These are phyloP conservation scores for Lichtheimia ramosa DNA, from an alignment of 371 early-diverging fungal genomes.

Conservation along the genomic window DNA sequence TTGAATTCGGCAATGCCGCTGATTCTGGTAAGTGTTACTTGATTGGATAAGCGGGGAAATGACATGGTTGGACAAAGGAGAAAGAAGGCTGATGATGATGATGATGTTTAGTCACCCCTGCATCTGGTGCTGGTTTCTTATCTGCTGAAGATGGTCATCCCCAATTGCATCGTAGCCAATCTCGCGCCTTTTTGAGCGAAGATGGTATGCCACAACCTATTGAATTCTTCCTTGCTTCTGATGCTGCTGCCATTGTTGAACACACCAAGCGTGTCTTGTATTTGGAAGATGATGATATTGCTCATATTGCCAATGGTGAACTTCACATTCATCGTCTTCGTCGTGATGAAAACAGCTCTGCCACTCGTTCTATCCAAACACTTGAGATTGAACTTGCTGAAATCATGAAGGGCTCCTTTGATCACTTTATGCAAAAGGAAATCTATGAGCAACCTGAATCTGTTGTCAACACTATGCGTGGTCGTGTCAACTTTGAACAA, in stretches of 20 bases:
- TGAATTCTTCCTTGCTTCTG: conserved; percentile 97
- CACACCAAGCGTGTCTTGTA: conserved; percentile 98
- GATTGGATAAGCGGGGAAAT: too few relatives aligned
- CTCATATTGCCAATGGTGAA: conserved; percentile 89
- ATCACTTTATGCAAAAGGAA: conserved; percentile 99
- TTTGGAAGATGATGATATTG: conserved; percentile 98
- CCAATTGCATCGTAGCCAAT: conserved; percentile 80
- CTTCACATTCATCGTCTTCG: conserved; percentile 95
- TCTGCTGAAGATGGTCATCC: conserved; percentile 45
- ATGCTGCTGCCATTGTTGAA: conserved; percentile 96
- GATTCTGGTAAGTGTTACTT: conserved; percentile 10
- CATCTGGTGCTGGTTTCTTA: conserved; percentile 28
- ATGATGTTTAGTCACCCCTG: conserved; percentile 9
- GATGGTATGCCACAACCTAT: conserved; percentile 91
- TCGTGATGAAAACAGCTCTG: conserved; percentile 79
- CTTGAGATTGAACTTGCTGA: conserved; percentile 95
- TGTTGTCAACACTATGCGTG: conserved; percentile 99
- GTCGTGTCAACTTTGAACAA: conserved; percentile 95
- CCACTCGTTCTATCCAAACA: conserved; percentile 91
- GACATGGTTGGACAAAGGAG: neutral
- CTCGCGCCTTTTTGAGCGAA: conserved; percentile 89
- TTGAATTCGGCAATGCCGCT: conserved; percentile 44
- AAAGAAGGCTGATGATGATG: conserved; percentile 1
- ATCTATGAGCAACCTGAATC: conserved; percentile 99
- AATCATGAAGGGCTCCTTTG: conserved; percentile 96